phyloP scores from a whole-genome alignment of 176 grass and related monocot species.

The Phragmites australis region DNA sequence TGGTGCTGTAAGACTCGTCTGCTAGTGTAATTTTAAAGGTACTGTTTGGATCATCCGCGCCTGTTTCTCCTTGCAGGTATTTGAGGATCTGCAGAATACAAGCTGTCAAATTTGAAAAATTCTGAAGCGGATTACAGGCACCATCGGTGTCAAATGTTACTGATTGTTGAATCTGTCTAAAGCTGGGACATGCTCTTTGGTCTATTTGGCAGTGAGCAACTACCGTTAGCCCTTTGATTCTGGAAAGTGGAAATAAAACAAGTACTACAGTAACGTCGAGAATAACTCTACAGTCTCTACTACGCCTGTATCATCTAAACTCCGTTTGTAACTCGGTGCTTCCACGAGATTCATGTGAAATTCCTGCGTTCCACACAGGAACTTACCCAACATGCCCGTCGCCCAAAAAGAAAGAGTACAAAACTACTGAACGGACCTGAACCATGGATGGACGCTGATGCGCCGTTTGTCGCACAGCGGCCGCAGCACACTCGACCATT shows the following conservation, averaged over 20 bases:
- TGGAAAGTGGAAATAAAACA: no score
- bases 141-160: background rate
- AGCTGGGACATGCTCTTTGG: no score
- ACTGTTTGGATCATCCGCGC: conserved; percentile 13
- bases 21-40: background rate
- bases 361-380: no score
- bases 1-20: conserved; percentile 5
- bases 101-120: background rate
- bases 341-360: no score
- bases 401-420: no score
- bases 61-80: conserved; percentile 45
- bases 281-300: no score
- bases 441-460: conserved; percentile 49
- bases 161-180: background rate
- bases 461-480: conserved; percentile 47
- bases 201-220: no score
- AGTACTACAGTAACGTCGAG: no score
- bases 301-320: no score
- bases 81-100: conserved; percentile 28
- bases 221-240: no score
- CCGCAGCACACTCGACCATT: conserved; percentile 55
- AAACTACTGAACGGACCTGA: conserved; percentile 53
- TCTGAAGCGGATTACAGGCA: background rate
- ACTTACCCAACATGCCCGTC: no score
- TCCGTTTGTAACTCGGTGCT: no score